Conservation (phyloP, 768 basidiomycete species). For the Leccinum imitatum region DNA sequence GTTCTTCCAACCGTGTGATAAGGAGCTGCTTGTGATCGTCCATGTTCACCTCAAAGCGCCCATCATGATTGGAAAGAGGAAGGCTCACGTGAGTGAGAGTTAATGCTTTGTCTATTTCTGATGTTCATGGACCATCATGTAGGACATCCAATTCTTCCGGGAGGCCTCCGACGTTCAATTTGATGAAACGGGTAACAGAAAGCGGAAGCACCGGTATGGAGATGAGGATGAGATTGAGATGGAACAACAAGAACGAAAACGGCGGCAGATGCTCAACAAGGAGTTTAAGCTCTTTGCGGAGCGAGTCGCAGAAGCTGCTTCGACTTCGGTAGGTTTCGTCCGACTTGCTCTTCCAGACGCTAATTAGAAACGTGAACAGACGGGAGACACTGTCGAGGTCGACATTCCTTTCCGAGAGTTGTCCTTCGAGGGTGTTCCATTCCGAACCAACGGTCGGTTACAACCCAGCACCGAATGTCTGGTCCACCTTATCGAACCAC, state of each 20-base stretch:
- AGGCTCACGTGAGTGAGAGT: constrained; percentile 70
- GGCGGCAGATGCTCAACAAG: constrained; percentile 85
- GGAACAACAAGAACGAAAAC: constrained; percentile 94
- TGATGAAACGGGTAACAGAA: constrained; percentile 98
- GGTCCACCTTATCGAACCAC: constrained; percentile 91
- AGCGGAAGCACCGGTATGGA: constrained; percentile 93
- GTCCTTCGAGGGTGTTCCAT: constrained; percentile 95
- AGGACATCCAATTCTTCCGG: constrained; percentile 98
- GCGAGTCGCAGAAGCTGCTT: constrained; percentile 83
- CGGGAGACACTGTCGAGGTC: constrained; percentile 84
- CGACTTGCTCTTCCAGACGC: not conserved
- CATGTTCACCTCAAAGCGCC: constrained; percentile 93
- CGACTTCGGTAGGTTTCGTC: constrained; percentile 58
- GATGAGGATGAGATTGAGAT: constrained; percentile 99
- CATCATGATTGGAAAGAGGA: constrained; percentile 99
- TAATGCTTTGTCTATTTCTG: not conserved
- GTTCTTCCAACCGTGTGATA: constrained; percentile 98
- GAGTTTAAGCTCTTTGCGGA: constrained; percentile 94
- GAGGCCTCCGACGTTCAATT: constrained; percentile 98
- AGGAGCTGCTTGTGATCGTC: constrained; percentile 90
- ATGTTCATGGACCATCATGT: constrained; percentile 6
- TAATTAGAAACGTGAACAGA: constrained; percentile 37
- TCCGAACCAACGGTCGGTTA: constrained; percentile 89
- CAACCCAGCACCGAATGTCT: constrained; percentile 97
- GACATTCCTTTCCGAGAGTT: constrained; percentile 98